Percentiles rank a stretch among this genome's conserved stretches.
Conservation (phyloP, 116 monocot species). For the Zostera marina region DNA sequence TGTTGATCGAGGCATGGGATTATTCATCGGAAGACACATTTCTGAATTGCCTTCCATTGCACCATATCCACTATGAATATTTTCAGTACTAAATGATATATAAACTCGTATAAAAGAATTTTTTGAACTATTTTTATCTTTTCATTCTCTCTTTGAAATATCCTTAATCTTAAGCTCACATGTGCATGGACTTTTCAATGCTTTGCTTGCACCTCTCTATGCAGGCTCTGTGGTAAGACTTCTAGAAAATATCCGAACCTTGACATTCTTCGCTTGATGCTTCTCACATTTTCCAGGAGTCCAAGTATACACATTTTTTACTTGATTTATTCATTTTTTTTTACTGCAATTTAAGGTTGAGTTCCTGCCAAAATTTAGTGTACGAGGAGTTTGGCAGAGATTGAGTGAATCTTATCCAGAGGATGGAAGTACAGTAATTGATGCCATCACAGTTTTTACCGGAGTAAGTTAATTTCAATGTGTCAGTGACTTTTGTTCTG, state of each 20-base stretch:
- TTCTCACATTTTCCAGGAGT: background rate
- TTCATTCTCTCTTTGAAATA: background rate
- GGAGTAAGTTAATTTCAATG: conserved; percentile 37
- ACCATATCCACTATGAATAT: conserved; percentile 57
- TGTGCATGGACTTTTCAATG: conserved; percentile 98
- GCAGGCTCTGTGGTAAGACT: conserved; percentile 73
- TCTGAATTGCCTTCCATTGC: conserved; percentile 79
- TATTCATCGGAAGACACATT: conserved; percentile 55
- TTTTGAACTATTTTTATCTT: conserved; percentile 1
- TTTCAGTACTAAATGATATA: background rate
- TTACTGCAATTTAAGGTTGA: conserved; percentile 51
- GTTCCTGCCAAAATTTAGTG: conserved; percentile 95
- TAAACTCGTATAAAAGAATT: background rate
- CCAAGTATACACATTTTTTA: background rate
- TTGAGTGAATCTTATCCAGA: conserved; percentile 81
- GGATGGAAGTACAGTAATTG: conserved; percentile 43
- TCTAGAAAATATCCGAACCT: background rate
- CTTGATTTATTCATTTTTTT: background rate
- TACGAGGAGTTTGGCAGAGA: conserved; percentile 90
- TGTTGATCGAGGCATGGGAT: conserved; percentile 84
- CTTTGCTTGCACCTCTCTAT: conserved; percentile 83
- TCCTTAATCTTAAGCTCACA: conserved; percentile 65
- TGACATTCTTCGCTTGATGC: background rate
- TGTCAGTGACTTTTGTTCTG: background rate
- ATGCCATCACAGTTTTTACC: conserved; percentile 84